These are phyloP conservation scores for Nasturtium officinale DNA, from an alignment of 345 rosid genomes.

Conservation along the genomic window DNA sequence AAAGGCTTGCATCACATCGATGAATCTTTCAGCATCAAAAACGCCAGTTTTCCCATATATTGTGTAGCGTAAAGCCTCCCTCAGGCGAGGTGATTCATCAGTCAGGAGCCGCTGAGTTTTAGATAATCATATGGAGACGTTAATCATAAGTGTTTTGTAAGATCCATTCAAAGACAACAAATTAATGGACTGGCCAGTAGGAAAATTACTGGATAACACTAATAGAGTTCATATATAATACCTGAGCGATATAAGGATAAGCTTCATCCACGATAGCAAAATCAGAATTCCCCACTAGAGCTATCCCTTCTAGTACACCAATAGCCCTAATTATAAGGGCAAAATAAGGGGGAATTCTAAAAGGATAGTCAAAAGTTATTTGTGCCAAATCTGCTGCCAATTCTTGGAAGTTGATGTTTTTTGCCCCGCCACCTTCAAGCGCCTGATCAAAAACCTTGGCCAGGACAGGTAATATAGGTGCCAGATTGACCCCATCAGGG, in stretches of 20 bases:
- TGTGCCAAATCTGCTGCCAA: slow-evolving; percentile 95
- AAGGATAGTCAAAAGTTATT: slow-evolving; percentile 96
- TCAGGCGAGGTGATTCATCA: slow-evolving; percentile 85
- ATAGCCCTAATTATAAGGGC: slow-evolving; percentile 96
- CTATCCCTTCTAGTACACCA: slow-evolving; percentile 95
- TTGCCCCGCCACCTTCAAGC: slow-evolving; percentile 98
- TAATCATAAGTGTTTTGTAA: slow-evolving; percentile 9
- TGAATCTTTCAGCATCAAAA: slow-evolving; percentile 97
- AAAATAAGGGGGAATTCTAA: slow-evolving; percentile 95
- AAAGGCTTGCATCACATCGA: slow-evolving; percentile 98
- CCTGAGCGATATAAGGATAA: slow-evolving; percentile 97
- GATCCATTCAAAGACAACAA: not conserved
- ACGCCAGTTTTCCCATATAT: slow-evolving; percentile 91
- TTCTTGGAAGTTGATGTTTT: slow-evolving; percentile 89
- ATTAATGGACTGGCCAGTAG: slow-evolving; percentile 10
- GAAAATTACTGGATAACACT: not conserved
- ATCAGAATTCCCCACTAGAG: slow-evolving; percentile 92
- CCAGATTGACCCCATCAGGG: slow-evolving; percentile 93
- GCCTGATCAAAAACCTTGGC: slow-evolving; percentile 99
- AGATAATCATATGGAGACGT: slow-evolving; percentile 17
- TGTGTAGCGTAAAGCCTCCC: slow-evolving; percentile 85
- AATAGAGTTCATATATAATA: slow-evolving; percentile 35
- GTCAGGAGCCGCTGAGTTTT: slow-evolving; percentile 80
- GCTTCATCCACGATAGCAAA: slow-evolving; percentile 97
- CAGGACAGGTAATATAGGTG: slow-evolving; percentile 88